A percentile compares a stretch with the other conserved stretches of the same genome.
phyloP scores from a whole-genome alignment of 305 asterid species.

The Plantago coronopus region DNA sequence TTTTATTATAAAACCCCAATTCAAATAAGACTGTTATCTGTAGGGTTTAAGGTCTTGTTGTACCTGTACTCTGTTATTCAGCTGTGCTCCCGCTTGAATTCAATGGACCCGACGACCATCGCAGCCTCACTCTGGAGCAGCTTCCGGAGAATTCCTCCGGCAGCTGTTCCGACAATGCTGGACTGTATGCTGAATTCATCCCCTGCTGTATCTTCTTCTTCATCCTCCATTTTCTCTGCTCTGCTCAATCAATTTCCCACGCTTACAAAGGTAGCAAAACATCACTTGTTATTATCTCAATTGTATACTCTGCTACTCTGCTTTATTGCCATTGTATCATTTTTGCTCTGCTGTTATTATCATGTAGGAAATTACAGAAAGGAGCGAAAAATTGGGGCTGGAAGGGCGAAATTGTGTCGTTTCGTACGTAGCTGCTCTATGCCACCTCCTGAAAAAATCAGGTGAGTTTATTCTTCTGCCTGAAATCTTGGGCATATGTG shows the following conservation, averaged over 20 bases:
- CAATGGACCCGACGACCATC: constrained; percentile 17
- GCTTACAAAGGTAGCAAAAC: constrained; percentile 43
- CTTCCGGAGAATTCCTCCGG: constrained; percentile 71
- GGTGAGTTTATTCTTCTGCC: constrained; percentile 60
- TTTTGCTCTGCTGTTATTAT: neutral
- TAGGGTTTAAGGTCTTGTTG: neutral
- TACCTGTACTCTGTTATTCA: neutral
- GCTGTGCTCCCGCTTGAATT: neutral
- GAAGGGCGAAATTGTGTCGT: constrained; percentile 39
- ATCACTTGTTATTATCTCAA: neutral
- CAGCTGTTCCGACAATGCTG: constrained; percentile 62
- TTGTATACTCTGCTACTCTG: neutral
- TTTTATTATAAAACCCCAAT: too few relatives aligned
- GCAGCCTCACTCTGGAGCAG: constrained; percentile 54
- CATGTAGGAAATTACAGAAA: constrained; percentile 42
- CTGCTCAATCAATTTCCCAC: constrained; percentile 54
- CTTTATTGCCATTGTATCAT: neutral
- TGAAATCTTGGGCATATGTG: too few relatives aligned
- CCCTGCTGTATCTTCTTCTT: constrained; percentile 33
- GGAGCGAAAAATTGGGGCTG: constrained; percentile 31
- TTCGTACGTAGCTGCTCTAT: constrained; percentile 63
- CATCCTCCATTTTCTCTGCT: constrained; percentile 51
- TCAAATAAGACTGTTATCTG: too few relatives aligned
- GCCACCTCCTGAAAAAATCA: constrained; percentile 58
- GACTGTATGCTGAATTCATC: constrained; percentile 76